Conservation (phyloP, 2,329 filamentous ascomycete genomes). For the Purpureocillium lavendulum region DNA sequence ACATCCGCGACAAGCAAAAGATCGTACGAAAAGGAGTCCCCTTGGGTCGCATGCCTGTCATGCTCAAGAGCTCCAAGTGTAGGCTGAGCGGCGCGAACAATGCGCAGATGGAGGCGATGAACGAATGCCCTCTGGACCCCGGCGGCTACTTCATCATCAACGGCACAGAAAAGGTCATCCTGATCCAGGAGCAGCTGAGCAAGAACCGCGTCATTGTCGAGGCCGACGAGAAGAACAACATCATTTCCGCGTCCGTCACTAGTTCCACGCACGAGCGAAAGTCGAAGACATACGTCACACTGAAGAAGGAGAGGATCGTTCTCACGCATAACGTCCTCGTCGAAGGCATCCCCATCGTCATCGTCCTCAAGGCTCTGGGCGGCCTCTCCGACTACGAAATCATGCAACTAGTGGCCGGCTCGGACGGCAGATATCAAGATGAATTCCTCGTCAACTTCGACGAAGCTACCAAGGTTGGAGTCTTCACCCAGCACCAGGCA, state of each 20-base stretch:
- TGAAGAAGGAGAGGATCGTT: constrained; percentile 88
- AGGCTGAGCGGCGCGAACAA: constrained; percentile 77
- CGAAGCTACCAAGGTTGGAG: constrained; percentile 72
- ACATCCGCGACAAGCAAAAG: constrained; percentile 70
- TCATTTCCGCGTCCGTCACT: constrained; percentile 92
- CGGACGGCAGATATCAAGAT: constrained; percentile 84
- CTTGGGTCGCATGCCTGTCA: constrained; percentile 89
- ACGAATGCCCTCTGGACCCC: constrained; percentile 92
- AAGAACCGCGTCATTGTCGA: constrained; percentile 99
- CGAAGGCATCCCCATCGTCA: constrained; percentile 91
- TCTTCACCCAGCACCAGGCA: constrained; percentile 91
- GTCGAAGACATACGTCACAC: constrained; percentile 90
- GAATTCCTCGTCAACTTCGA: constrained; percentile 95
- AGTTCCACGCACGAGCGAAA: constrained; percentile 97
- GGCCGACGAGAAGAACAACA: constrained; percentile 80
- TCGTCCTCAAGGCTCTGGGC: constrained; percentile 87
- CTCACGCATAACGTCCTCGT: constrained; percentile 88
- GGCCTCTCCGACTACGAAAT: constrained; percentile 94
- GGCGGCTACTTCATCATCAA: constrained; percentile 98
- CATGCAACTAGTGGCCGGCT: constrained; percentile 79
- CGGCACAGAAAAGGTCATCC: constrained; percentile 95
- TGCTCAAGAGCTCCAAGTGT: constrained; percentile 94
- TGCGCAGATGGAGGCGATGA: constrained; percentile 80
- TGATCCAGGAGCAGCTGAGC: constrained; percentile 97
- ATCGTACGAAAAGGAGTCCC: constrained; percentile 68